These are phyloP conservation scores for Lasiosphaeris hirsuta DNA, from an alignment of 495 filamentous ascomycete genomes.

Conservation along the genomic window DNA sequence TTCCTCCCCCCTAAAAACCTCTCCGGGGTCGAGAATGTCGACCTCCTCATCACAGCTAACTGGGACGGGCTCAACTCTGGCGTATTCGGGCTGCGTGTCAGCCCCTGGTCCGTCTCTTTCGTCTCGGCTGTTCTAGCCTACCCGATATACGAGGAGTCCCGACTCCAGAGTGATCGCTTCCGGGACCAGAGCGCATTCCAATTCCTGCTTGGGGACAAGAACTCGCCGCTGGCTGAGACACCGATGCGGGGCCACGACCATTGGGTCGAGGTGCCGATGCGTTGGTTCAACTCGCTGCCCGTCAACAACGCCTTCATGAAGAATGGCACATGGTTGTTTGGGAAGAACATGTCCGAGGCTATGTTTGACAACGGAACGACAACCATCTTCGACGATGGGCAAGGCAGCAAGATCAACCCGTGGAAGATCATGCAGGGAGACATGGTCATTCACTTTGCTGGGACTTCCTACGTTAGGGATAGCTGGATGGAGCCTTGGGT, in stretches of 20 bases:
- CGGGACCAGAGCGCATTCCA: conserved; percentile 31
- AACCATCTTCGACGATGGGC: conserved; percentile 22
- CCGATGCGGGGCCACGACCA: conserved; percentile 22
- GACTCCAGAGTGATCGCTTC: conserved; percentile 29
- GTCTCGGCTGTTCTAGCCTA: conserved; percentile 45
- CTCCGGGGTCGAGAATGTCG: conserved; percentile 34
- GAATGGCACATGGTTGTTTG: conserved; percentile 26
- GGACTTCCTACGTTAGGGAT: conserved; percentile 21
- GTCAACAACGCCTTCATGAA: conserved; percentile 28
- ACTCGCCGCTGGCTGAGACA: conserved; percentile 18
- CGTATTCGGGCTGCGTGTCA: conserved; percentile 50
- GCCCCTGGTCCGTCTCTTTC: conserved; percentile 47
- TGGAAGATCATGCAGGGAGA: conserved; percentile 33
- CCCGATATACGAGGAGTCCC: conserved; percentile 40
- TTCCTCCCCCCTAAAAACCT: conserved; percentile 48
- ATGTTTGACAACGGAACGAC: conserved; percentile 26
- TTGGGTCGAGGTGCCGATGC: conserved; percentile 28
- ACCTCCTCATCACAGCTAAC: conserved; percentile 49
- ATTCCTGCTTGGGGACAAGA: conserved; percentile 16
- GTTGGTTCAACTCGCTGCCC: conserved; percentile 32
- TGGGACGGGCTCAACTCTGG: conserved; percentile 57
- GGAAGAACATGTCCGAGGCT: conserved; percentile 20
- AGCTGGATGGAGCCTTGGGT: conserved; percentile 31
- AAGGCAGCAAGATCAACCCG: conserved; percentile 14
- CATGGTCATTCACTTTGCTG: conserved; percentile 26